These are phyloP conservation scores for Pelargonium cotyledonis DNA, from an alignment of 441 rosid species.

Conservation along the genomic window DNA sequence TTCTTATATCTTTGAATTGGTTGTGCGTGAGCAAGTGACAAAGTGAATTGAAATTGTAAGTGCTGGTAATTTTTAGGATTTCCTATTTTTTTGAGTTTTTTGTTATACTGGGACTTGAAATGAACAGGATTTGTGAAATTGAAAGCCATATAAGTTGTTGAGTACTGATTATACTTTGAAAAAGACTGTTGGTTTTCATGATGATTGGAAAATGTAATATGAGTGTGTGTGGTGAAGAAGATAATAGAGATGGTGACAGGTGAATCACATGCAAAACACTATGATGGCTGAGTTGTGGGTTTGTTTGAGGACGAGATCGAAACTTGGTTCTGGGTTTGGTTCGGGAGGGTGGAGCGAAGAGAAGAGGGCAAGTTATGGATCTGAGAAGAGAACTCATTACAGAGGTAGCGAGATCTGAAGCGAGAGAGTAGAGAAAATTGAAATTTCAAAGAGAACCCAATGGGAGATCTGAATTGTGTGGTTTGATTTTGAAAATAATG, in stretches of 20 bases:
- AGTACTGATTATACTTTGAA: neutral
- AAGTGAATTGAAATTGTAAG: neutral
- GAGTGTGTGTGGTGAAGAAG: too few relatives aligned
- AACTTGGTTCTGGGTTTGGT: slow-evolving; percentile 10
- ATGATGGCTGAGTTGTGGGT: too few relatives aligned
- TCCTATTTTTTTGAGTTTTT: neutral
- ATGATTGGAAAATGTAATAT: too few relatives aligned
- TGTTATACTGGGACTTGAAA: neutral
- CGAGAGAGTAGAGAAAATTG: too few relatives aligned
- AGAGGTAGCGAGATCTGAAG: too few relatives aligned
- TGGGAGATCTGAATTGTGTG: too few relatives aligned
- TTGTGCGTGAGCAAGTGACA: neutral
- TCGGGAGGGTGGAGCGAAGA: slow-evolving; percentile 4
- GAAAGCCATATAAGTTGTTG: neutral
- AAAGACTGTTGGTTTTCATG: neutral
- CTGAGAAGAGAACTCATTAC: neutral
- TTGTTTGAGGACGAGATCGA: slow-evolving; percentile 13
- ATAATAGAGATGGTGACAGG: too few relatives aligned
- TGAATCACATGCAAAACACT: too few relatives aligned
- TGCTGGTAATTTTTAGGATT: neutral
- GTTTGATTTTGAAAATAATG: too few relatives aligned
- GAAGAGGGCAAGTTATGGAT: slow-evolving; percentile 7
- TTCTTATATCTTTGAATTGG: neutral
- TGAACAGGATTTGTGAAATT: neutral
- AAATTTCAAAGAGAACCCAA: too few relatives aligned